phyloP scores from a whole-genome alignment of 768 basidiomycete species.

The Mycena capillaripes region DNA sequence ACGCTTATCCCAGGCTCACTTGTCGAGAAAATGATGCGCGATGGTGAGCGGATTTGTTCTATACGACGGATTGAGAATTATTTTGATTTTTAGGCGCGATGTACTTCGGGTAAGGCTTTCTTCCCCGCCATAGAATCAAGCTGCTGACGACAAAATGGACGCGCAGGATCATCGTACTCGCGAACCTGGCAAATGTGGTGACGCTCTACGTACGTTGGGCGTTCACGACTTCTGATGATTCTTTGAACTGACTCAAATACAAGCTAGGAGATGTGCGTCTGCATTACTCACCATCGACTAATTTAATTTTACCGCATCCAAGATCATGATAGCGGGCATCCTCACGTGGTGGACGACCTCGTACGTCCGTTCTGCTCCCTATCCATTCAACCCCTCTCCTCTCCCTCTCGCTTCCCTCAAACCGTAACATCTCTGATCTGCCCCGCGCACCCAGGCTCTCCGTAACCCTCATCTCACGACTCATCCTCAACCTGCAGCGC shows the following conservation, averaged over 20 bases:
- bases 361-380: neutral
- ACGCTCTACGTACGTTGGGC: slow-evolving; percentile 25
- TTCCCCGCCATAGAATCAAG: neutral
- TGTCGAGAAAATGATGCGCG: slow-evolving; percentile 21
- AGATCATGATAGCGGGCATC: slow-evolving; percentile 29
- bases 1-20: slow-evolving; percentile 12
- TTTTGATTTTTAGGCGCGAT: slow-evolving; percentile 18
- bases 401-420: neutral
- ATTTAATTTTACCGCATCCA: too few species aligned
- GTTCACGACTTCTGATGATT: too few species aligned
- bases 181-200: slow-evolving; percentile 29
- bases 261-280: slow-evolving; percentile 4
- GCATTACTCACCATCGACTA: neutral
- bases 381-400: neutral
- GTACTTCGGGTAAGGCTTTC: slow-evolving; percentile 31
- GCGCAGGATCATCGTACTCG: slow-evolving; percentile 31
- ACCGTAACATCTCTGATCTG: neutral
- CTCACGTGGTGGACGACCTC: slow-evolving; percentile 34
- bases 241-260: too few species aligned
- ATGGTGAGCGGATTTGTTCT: slow-evolving; percentile 20
- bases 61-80: neutral
- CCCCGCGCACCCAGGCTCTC: slow-evolving; percentile 16
- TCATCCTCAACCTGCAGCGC: slow-evolving; percentile 16
- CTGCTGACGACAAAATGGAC: neutral
- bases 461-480: slow-evolving; percentile 7